Conservation (phyloP, 2,329 filamentous ascomycete genomes). For the Sporothrix variecibatus region DNA sequence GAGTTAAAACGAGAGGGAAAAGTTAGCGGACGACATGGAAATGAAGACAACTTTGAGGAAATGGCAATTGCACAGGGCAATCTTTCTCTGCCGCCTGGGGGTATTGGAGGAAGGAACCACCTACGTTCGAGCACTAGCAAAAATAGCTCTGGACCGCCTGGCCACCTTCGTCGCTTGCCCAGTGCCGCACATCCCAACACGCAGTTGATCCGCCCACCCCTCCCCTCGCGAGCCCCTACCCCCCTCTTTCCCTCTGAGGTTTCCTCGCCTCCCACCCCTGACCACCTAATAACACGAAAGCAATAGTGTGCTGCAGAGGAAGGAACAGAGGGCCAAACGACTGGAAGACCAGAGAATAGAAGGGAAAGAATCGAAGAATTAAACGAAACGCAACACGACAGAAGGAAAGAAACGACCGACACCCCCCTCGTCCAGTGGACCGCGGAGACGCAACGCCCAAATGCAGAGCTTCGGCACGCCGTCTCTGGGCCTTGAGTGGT, state of each 20-base stretch:
- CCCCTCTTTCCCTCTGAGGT: not conserved
- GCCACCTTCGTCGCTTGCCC: slow-evolving; percentile 14
- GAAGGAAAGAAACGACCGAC: slow-evolving; percentile 15
- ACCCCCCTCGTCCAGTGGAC: slow-evolving; percentile 22
- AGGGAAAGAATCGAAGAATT: not conserved
- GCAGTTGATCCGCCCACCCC: slow-evolving; percentile 15
- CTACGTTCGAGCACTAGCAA: slow-evolving; percentile 13
- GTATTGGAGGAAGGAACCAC: not conserved
- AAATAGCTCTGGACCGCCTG: slow-evolving; percentile 18
- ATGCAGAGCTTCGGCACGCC: slow-evolving; percentile 28
- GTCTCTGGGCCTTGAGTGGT: not conserved
- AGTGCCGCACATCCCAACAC: slow-evolving; percentile 22
- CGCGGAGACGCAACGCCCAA: slow-evolving; percentile 24
- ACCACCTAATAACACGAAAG: not conserved
- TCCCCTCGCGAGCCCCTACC: not conserved
- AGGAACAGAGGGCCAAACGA: not conserved
- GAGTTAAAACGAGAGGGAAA: not conserved
- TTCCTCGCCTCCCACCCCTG: slow-evolving; percentile 18
- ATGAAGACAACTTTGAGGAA: not conserved
- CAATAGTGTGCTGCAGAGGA: not conserved
- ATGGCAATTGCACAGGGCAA: slow-evolving; percentile 1
- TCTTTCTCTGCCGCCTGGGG: slow-evolving; percentile 9
- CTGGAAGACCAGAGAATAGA: not conserved
- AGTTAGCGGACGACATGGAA: not conserved
- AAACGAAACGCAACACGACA: slow-evolving; percentile 12